These are phyloP conservation scores for Teunomyces cretensis DNA, from an alignment of 805 yeast species.

Conservation along the genomic window DNA sequence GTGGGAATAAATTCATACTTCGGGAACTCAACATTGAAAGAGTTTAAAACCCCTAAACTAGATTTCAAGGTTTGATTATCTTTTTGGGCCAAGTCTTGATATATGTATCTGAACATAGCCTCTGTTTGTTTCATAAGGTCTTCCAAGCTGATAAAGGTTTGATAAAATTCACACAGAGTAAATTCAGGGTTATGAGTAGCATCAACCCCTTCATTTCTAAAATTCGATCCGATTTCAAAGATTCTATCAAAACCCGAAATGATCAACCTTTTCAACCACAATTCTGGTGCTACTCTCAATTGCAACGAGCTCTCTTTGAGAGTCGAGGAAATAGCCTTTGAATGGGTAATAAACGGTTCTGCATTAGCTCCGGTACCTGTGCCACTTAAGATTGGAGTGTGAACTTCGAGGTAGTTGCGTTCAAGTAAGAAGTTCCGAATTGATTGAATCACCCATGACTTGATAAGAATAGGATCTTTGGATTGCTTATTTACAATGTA, in stretches of 20 bases:
- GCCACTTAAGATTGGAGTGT: constrained; percentile 81
- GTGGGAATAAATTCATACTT: constrained; percentile 67
- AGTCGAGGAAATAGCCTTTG: constrained; percentile 31
- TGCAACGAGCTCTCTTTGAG: constrained; percentile 39
- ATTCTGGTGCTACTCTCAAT: constrained; percentile 89
- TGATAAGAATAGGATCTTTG: constrained; percentile 44
- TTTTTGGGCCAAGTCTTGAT: constrained; percentile 23
- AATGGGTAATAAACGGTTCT: constrained; percentile 68
- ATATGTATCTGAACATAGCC: constrained; percentile 46
- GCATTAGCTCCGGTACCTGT: constrained; percentile 90
- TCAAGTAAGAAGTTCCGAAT: constrained; percentile 58
- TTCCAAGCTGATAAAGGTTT: constrained; percentile 62
- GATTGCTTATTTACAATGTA: constrained; percentile 61
- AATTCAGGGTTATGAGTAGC: constrained; percentile 94
- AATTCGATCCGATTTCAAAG: constrained; percentile 81
- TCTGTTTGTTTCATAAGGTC: constrained; percentile 69
- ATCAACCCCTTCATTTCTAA: constrained; percentile 92
- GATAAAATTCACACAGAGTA: constrained; percentile 86
- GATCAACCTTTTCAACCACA: constrained; percentile 84
- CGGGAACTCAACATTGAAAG: constrained; percentile 13
- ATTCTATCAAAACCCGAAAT: constrained; percentile 84
- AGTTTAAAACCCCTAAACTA: constrained; percentile 21
- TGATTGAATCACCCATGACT: constrained; percentile 53
- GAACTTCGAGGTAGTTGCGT: constrained; percentile 72
- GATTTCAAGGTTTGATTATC: background rate